Conservation (phyloP, 805 yeast species). For the Wickerhamiella hasegawae region DNA sequence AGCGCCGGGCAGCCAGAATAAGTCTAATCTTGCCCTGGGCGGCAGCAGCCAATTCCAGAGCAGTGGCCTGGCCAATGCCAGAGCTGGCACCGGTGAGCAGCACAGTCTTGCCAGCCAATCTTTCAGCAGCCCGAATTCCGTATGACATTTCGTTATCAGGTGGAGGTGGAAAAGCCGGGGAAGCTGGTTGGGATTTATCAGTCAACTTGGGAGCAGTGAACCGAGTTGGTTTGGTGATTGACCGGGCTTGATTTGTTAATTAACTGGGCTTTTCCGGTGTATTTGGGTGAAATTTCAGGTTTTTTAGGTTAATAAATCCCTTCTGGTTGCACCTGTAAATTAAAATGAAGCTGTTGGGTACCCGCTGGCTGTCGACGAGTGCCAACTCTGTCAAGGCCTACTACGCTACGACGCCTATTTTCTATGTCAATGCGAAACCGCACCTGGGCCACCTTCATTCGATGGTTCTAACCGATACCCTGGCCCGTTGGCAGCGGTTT, state of each 20-base stretch:
- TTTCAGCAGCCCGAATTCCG: slow-evolving; percentile 58
- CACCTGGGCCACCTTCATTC: slow-evolving; percentile 89
- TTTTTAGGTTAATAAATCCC: no score
- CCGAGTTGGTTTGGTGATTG: no score
- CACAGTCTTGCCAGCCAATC: slow-evolving; percentile 63
- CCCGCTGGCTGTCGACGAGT: no score
- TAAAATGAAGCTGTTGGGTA: no score
- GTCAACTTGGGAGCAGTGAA: no score
- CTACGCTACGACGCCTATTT: slow-evolving; percentile 66
- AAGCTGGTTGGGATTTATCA: no score
- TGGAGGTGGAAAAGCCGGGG: no score
- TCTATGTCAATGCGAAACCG: slow-evolving; percentile 90
- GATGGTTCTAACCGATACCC: slow-evolving; percentile 67
- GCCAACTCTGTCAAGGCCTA: not conserved
- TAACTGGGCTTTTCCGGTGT: no score
- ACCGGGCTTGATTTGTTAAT: no score
- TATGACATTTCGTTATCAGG: no score
- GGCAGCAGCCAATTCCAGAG: slow-evolving; percentile 66
- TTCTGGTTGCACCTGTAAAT: no score
- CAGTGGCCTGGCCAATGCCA: slow-evolving; percentile 91
- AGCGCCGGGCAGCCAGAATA: slow-evolving; percentile 65
- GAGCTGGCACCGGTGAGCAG: slow-evolving; percentile 94
- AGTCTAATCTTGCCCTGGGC: slow-evolving; percentile 56
- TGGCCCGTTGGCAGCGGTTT: slow-evolving; percentile 53
- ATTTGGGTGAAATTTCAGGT: no score